phyloP scores from a whole-genome alignment of 1,284 basidiomycete species.

The Leccinum pachyderme region DNA sequence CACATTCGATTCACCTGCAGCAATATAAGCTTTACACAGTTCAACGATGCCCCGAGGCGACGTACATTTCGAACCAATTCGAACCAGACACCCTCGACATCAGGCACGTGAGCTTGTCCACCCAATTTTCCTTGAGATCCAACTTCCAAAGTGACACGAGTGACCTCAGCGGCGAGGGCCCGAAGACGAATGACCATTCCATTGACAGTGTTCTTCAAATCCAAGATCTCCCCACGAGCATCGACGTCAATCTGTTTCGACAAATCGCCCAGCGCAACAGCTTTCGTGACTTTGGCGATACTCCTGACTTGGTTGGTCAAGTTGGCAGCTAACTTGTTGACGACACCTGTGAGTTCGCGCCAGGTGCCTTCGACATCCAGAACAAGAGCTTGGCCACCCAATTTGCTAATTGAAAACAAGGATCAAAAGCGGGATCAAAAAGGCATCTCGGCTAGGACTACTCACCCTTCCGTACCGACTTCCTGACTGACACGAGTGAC shows the following conservation, averaged over 20 bases:
- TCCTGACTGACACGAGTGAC: conserved; percentile 88
- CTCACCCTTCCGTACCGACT: conserved; percentile 87
- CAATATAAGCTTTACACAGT: conserved; percentile 1
- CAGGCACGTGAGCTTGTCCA: conserved; percentile 88
- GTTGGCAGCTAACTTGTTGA: conserved; percentile 93
- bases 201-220: conserved; percentile 98
- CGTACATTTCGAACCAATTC: conserved; percentile 86
- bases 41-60: conserved; percentile 9
- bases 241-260: conserved; percentile 97
- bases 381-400: conserved; percentile 91
- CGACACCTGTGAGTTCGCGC: conserved; percentile 86
- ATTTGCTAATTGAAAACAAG: conserved; percentile 53
- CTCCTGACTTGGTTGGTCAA: conserved; percentile 93
- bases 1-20: conserved; percentile 89
- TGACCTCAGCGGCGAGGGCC: conserved; percentile 92
- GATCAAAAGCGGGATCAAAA: conserved; percentile 13
- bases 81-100: conserved; percentile 95
- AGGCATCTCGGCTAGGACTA: conserved; percentile 17
- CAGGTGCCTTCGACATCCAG: conserved; percentile 93
- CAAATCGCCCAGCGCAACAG: conserved; percentile 93
- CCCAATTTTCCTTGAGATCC: conserved; percentile 89
- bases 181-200: conserved; percentile 93
- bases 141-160: conserved; percentile 92
- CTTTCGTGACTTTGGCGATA: conserved; percentile 96
- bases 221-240: conserved; percentile 94